Base-by-base conservation (phyloP, 495 filamentous ascomycete genomes). In the Lophiostoma macrostomum region DNA sequence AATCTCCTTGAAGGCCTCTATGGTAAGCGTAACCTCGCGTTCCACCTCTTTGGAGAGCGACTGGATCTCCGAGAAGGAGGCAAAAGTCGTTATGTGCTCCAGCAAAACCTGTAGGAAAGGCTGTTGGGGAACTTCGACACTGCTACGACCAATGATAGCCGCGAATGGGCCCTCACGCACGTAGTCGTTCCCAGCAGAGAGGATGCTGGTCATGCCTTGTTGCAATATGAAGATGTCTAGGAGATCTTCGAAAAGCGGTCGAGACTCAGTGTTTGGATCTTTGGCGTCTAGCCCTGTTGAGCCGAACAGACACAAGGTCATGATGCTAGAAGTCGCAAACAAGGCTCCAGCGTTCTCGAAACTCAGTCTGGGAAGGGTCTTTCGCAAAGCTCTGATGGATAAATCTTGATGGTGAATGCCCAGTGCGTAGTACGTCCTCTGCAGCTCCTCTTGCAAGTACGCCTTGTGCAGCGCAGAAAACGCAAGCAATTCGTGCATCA, bases 401-500 rank as follows among this genome's bases (percentile, higher is more conserved):
- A 57, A 37, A 25, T 58, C 52, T 29, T 59, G 56, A 36, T 64
- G 61, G 29, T 57, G 46, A 19, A 31, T 47, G 5, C 50, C 45
- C 12, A 58, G 43, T 11, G 51, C 27, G 11, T 31, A 46, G 38
- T 45, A 61, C 16, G 14, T 27, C 5, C 8, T 29, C 14, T 34
- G 34, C 10, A 50, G 35, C 5, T 39, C 47, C 0, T 41, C 42
- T 5, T 46, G 31, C 2, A 34, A 5, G 19, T 52, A 44, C 7
- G 57, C 57, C 8, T 55, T 28, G 39, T 65, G 62, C 2, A 59
- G 20, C 6, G 62, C 58, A 1, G 62, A 58, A n/a, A 51, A 55
- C 25, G 58, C 54, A 13, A 65, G 54, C 1, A 65, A 27, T 28
- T 59, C 44, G 46, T 62, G 62, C 53, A 65, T 58, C n/a, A 65